Base-by-base conservation (phyloP, 805 yeast species). In the Candida sphagnicola region DNA sequence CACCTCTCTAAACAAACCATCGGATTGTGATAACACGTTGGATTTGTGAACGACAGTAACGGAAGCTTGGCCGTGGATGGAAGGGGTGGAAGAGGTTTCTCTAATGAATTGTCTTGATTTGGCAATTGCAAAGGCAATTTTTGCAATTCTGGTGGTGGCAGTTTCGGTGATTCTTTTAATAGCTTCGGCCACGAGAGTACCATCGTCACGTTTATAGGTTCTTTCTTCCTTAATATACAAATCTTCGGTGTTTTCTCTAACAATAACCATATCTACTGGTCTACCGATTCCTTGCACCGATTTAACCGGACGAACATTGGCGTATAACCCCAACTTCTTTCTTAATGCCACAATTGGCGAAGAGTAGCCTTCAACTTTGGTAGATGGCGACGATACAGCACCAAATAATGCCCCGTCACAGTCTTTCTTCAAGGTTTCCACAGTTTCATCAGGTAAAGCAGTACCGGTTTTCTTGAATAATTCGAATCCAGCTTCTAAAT, bases 271-370 rank as follows among this genome's bases (percentile, higher is more conserved):
- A 63, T 93, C 99, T 36, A 90, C 95, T 26, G 95, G 90, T 65
- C 88, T 80, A 49, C 87, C 90, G 39, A 79, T 73, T 38, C 90
- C 91, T 29, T 77, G 82, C 28, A 90, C 97, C 37, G 93, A 82
- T 69, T 93, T 93, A 51, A 93, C 98, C 3, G 99, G 99, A 63
- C 99, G 85, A 37, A 93, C 96, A 54, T 93, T 93, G 53, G 99
- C 99, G 62, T 85, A 93, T 38, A 93, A 73, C 6, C 96, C 97
- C 65, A 93, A 59, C 65, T 85, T 86, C 78, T 91, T 93, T 72
- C 99, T 84, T 57, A 93, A 75, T n/a, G 98, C 98, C 39, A 93
- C 99, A 62, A 93, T 91, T 51, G 99, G 99, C 21, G 98, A 91
- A 14, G 97, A 90, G 72, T 93, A 93, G 38, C 99, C 99, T 34